Base-by-base conservation (phyloP, 2,329 filamentous ascomycete species). In the Aureobasidium subglaciale region DNA sequence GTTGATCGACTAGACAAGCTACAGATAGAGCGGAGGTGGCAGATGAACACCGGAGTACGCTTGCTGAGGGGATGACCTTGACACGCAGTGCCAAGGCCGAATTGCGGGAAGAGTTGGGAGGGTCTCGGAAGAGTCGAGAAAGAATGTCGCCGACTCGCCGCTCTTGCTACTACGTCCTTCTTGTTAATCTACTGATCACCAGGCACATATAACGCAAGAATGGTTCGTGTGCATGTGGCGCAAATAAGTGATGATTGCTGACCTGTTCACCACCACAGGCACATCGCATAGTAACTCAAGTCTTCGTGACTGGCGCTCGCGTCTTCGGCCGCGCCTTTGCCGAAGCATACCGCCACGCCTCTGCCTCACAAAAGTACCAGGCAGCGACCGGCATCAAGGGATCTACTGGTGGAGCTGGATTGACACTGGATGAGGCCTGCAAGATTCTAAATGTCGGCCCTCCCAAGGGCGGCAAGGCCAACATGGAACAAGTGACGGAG, bases 371-470 rank as follows among this genome's bases (percentile, higher is more conserved):
- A 63, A 70, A 68, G 63, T 68, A 68, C 60, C 66, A 67, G 56
- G 63, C 63, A 42, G 61, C 60, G 16, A 60, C 57, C 40, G 60
- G 60, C 22, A 46, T 40, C 37, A 62, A 62, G 55, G 59, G 85
- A 46, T 80, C 80, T 62, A 79, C 80, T 59, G 79, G 82, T 59
- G 71, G 79, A 59, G 78, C 83, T 25, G 88, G 90, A 68, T 86
- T 97, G 73, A 93, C 90, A 8, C 84, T 99, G 66, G 90, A 96
- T 63, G 93, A 99, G 78, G 93, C 93, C 54, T 97, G 90, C 82
- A 89, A 90, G 74, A 96, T 99, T 68, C 82, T 99, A 60, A 95
- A 99, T 71, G 90, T 99, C 63, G 89, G 92, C 71, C 89, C 91
- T 34, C 91, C 92, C 1, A 82, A 87, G 70, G 82, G 79, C 59